A percentile compares a stretch with the other conserved stretches of the same genome.
Evolutionary conservation across 1,284 basidiomycete species (phyloP).

Genomic region (Cutaneotrichosporon sp.): DNA sequence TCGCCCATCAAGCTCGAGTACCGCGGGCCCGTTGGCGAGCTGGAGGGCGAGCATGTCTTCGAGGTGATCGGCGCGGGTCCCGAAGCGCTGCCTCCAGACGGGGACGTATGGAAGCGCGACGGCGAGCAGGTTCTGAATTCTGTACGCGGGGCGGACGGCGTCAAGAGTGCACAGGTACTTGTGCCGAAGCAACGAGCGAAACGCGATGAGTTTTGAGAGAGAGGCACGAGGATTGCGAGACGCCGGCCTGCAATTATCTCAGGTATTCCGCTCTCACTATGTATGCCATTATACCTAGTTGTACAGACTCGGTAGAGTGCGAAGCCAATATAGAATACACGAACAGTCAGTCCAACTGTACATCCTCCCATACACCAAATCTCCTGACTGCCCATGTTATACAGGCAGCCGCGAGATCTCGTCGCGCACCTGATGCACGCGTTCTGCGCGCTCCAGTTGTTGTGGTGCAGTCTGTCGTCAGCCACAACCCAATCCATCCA

Average conservation of each 20-base stretch:
- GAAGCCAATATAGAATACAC: not conserved
- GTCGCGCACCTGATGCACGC: constrained; percentile 44
- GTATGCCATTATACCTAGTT: not conserved
- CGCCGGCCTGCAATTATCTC: too few relatives aligned
- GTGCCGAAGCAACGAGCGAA: constrained; percentile 35
- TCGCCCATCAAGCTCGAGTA: constrained; percentile 19
- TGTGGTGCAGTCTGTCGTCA: constrained; percentile 33
- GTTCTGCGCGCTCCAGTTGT: constrained; percentile 41
- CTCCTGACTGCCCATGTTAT: not conserved
- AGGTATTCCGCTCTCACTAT: too few relatives aligned
- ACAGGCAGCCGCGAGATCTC: constrained; percentile 27
- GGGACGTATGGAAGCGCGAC: constrained; percentile 14
- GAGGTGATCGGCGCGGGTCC: constrained; percentile 17
- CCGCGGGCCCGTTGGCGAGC: constrained; percentile 40
- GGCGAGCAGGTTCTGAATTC: constrained; percentile 13
- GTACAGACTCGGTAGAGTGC: not conserved
- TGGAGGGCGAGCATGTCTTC: constrained; percentile 42
- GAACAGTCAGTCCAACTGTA: too few relatives aligned
- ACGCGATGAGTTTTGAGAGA: constrained; percentile 31
- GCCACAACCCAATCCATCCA: not conserved
- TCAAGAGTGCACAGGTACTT: constrained; percentile 30
- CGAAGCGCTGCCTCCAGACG: constrained; percentile 6
- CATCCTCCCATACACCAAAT: not conserved
- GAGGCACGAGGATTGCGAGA: too few relatives aligned
- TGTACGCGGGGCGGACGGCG: constrained; percentile 27